Percentiles rank a stretch among this genome's conserved stretches.
Evolutionary conservation across 305 asterid genomes (phyloP).

Genomic region (Vinca major): DNA sequence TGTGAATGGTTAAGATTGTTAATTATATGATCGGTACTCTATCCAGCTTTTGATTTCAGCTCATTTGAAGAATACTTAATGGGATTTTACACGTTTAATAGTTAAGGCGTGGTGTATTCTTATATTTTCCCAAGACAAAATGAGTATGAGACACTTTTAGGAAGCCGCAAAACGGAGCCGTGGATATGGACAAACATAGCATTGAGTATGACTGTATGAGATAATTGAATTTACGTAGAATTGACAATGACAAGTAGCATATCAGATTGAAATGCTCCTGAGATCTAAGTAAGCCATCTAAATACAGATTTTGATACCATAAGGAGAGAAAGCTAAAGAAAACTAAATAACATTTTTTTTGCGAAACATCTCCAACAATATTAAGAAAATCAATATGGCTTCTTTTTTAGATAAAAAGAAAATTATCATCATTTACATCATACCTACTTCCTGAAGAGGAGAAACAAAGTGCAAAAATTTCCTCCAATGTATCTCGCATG

Average conservation of each 20-base stretch:
- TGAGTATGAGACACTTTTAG: background rate
- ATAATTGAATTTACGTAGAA: background rate
- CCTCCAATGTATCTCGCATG: constrained; percentile 81
- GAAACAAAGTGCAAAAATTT: constrained; percentile 70
- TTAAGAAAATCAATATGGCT: background rate
- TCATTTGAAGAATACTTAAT: background rate
- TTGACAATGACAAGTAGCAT: background rate
- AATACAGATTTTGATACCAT: background rate
- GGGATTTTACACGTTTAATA: background rate
- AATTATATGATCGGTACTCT: background rate
- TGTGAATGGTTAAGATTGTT: background rate
- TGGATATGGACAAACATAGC: background rate
- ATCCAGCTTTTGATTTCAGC: constrained; percentile 4
- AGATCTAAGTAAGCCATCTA: background rate
- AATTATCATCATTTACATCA: background rate
- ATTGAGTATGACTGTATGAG: background rate
- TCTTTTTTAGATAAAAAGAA: background rate
- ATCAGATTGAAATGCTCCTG: background rate
- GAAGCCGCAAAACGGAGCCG: background rate
- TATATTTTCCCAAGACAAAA: background rate
- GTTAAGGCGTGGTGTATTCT: background rate
- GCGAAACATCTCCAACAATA: background rate
- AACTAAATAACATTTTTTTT: background rate
- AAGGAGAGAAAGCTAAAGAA: background rate
- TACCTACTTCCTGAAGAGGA: constrained; percentile 86